Evolutionary conservation across 148 eudicot genomes (phyloP).

Genomic region (Salicornia ramosissima): DNA sequence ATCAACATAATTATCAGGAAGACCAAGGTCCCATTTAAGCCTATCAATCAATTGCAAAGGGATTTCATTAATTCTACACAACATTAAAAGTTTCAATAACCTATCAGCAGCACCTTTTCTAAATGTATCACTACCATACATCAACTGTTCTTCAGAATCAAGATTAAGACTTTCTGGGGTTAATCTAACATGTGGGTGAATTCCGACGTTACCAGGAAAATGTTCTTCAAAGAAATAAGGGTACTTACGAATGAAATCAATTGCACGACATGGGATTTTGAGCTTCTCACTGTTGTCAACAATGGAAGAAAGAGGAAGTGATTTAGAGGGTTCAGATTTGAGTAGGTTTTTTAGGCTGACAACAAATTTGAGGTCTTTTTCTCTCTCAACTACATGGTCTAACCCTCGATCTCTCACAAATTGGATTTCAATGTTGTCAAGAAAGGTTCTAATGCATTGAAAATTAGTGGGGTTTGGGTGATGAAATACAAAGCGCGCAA

Average conservation of each 20-base stretch:
- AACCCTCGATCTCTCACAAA: constrained; percentile 71
- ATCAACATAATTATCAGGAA: constrained; percentile 40
- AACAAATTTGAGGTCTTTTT: constrained; percentile 49
- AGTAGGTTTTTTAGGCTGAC: constrained; percentile 60
- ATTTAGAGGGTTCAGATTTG: constrained; percentile 62
- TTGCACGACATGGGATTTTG: constrained; percentile 43
- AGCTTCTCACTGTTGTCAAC: constrained; percentile 36
- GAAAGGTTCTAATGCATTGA: constrained; percentile 31
- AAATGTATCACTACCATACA: constrained; percentile 37
- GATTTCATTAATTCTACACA: constrained; percentile 37
- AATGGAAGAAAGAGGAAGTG: constrained; percentile 58
- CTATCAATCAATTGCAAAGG: constrained; percentile 38
- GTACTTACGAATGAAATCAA: constrained; percentile 65
- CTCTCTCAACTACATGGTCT: constrained; percentile 82
- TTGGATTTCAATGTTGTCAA: constrained; percentile 43
- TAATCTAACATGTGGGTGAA: constrained; percentile 61
- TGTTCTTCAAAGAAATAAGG: constrained; percentile 61
- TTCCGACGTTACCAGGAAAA: constrained; percentile 40
- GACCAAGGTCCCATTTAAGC: constrained; percentile 43
- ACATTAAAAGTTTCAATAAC: constrained; percentile 70
- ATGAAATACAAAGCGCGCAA: constrained; percentile 14
- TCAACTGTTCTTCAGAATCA: constrained; percentile 52
- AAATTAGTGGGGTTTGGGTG: constrained; percentile 14
- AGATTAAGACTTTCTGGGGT: constrained; percentile 42
- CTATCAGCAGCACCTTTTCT: constrained; percentile 49